phyloP scores from a whole-genome alignment of 2,329 filamentous ascomycete genomes.

The Proliferodiscus dingleyae region DNA sequence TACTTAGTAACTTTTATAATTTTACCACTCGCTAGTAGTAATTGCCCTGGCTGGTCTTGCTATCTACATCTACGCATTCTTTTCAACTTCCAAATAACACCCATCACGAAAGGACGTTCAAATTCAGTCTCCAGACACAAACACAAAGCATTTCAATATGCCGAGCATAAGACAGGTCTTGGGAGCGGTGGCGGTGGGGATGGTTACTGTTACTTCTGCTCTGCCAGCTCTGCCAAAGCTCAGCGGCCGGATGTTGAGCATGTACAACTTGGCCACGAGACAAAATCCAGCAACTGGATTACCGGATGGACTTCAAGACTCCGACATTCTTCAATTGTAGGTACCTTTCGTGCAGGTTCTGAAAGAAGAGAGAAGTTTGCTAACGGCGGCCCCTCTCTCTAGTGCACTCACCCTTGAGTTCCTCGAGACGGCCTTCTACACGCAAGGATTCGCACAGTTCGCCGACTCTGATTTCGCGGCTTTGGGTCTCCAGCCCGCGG shows the following conservation, averaged over 20 bases:
- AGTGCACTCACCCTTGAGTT: constrained; percentile 70
- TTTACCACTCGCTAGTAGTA: constrained; percentile 16
- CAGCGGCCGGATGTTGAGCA: constrained; percentile 20
- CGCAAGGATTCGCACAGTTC: constrained; percentile 64
- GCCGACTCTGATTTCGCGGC: constrained; percentile 58
- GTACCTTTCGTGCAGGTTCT: constrained; percentile 23
- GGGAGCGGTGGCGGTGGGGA: constrained; percentile 23
- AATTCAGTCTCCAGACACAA: neutral
- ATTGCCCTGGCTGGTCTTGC: constrained; percentile 31
- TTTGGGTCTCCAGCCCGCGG: constrained; percentile 49
- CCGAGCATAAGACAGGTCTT: constrained; percentile 28
- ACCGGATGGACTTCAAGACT: constrained; percentile 40
- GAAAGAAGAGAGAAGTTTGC: constrained; percentile 8
- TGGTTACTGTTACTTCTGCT: constrained; percentile 22
- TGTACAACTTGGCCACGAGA: constrained; percentile 15
- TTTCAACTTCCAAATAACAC: neutral
- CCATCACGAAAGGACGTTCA: neutral
- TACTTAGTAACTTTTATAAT: constrained; percentile 20
- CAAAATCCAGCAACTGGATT: constrained; percentile 29
- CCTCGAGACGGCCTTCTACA: constrained; percentile 69
- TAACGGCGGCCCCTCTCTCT: constrained; percentile 8
- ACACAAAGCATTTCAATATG: constrained; percentile 23
- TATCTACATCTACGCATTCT: constrained; percentile 19
- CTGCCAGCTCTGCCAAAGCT: constrained; percentile 28
- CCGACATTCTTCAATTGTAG: constrained; percentile 51